These are phyloP conservation scores for Barnettozyma populi DNA, from an alignment of 805 yeast genomes.

Conservation along the genomic window DNA sequence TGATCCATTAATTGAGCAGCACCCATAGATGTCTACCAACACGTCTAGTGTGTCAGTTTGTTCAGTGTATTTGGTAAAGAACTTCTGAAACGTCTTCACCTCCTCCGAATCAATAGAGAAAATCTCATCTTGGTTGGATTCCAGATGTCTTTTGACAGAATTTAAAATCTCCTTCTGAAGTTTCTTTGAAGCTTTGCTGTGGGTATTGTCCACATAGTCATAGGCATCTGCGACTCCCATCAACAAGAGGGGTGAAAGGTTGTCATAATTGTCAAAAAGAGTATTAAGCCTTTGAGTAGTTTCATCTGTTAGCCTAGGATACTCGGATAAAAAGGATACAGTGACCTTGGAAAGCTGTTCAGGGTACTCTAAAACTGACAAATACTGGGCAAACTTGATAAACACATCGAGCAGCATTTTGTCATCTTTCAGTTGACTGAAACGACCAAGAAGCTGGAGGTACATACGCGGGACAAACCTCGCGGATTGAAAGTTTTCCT, in stretches of 20 bases:
- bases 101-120: not conserved
- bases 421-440: not conserved
- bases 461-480: conserved; percentile 22
- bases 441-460: conserved; percentile 14
- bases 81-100: not conserved
- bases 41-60: not conserved
- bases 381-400: conserved; percentile 14
- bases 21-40: not conserved
- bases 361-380: conserved; percentile 14
- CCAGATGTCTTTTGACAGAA: not conserved
- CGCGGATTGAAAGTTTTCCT: conserved; percentile 18
- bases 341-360: conserved; percentile 4
- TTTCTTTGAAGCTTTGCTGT: not conserved
- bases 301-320: not conserved
- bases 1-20: not conserved
- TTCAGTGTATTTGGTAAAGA: not conserved
- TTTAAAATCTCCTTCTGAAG: not conserved
- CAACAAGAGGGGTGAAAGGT: conserved; percentile 1
- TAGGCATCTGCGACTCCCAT: conserved; percentile 3
- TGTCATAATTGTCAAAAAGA: conserved; percentile 1
- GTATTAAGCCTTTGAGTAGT: conserved; percentile 3
- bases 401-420: conserved; percentile 7
- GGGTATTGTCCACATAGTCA: not conserved
- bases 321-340: not conserved
- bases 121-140: conserved; percentile 1